Evolutionary conservation across 148 eudicot species (phyloP), one percentile per base, ranked within the genome.

Genomic region (Heliamphora exappendiculata): DNA sequence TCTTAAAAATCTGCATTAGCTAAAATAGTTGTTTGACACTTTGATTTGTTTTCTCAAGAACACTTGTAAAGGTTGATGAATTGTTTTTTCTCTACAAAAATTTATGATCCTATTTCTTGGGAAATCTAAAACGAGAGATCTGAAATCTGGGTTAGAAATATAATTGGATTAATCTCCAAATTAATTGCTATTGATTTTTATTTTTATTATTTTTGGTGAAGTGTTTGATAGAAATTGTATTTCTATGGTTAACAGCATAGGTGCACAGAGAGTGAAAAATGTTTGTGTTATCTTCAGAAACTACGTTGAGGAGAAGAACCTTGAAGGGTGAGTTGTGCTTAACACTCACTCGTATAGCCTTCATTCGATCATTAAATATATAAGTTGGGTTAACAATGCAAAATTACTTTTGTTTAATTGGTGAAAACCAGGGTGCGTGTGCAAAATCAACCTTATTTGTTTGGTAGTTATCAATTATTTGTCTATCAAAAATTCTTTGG

Each of bases 231-330:
- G 42, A 7, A 39, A 39, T 33, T 64, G 4, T 8, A 20, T 70
- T 62, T 39, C 1, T 3, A 31, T 33, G n/a, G 45, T 4, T 75
- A 5, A 9, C 87, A 90, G 97, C 82, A 89, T 93, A 62, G 97
- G 97, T 51, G 97, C 97, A 58, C 86, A 86, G 20, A 84, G 89
- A 79, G 91, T 93, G 34, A 85, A 81, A 74, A 85, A 82, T 70
- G 83, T 83, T 57, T 93, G 93, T 83, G 81, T 84, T 59, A 73
- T 73, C n/a, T 92, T 92, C 76, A 81, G 89, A 67, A 85, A 71
- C 57, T 83, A 45, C 51, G 90, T 90, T 67, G 88, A 85, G 47
- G 90, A 79, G 59, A 80, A 83, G 70, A 84, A 88, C 73, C 71
- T 85, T 71, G 86, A 88, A 78, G 97, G 95, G 97, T 92, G 74